Evolutionary conservation across 495 filamentous ascomycete species (phyloP).

Genomic region (Lineolata rhizophorae): DNA sequence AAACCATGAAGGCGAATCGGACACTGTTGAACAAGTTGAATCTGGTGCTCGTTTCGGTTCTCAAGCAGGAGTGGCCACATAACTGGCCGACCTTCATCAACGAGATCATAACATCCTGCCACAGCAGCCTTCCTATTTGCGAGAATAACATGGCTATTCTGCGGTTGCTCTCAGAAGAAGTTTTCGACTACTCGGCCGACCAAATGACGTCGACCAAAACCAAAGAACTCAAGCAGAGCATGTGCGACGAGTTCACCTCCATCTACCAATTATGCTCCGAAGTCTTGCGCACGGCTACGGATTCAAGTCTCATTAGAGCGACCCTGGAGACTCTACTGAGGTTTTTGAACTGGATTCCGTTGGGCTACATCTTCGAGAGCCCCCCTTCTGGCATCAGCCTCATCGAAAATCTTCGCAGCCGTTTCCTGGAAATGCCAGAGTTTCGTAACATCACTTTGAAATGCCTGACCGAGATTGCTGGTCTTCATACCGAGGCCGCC

Average conservation of each 20-base stretch:
- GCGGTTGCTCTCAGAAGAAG: constrained; percentile 85
- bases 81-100: constrained; percentile 99
- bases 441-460: constrained; percentile 95
- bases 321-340: constrained; percentile 85
- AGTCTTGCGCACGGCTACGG: constrained; percentile 69
- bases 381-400: constrained; percentile 30
- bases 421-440: constrained; percentile 77
- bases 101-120: constrained; percentile 92
- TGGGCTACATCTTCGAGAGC: constrained; percentile 97
- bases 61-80: constrained; percentile 99
- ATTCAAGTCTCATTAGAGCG: constrained; percentile 74
- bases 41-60: constrained; percentile 82
- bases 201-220: constrained; percentile 96
- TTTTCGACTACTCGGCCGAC: constrained; percentile 95
- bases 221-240: constrained; percentile 85
- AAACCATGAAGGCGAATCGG: constrained; percentile 56
- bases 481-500: constrained; percentile 56
- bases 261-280: constrained; percentile 96
- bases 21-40: constrained; percentile 95
- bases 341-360: constrained; percentile 96
- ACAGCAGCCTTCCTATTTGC: constrained; percentile 84
- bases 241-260: constrained; percentile 92
- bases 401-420: constrained; percentile 76
- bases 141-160: constrained; percentile 99
- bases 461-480: constrained; percentile 90